phyloP scores from a whole-genome alignment of 441 rosid genomes.

The Breynia disticha region DNA sequence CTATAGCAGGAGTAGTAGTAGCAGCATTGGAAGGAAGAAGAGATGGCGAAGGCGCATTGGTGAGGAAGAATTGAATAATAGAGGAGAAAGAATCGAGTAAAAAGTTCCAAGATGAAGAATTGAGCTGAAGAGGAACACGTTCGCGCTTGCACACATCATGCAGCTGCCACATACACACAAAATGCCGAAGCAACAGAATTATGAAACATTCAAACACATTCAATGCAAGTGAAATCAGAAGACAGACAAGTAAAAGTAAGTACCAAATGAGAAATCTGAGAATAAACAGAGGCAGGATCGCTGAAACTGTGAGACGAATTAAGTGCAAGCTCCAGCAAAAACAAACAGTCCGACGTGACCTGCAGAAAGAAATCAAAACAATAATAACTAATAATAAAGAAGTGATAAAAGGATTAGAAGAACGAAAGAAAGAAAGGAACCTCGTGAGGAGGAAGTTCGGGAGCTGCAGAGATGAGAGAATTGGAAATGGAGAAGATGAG shows the following conservation, averaged over 20 bases:
- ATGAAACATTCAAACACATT: too few relatives aligned
- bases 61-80: conserved; percentile 38
- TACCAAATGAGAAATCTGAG: conserved; percentile 40
- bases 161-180: conserved; percentile 26
- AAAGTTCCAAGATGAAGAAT: conserved; percentile 42
- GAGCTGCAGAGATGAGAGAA: conserved; percentile 44
- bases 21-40: conserved; percentile 22
- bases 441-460: conserved; percentile 64
- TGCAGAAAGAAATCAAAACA: conserved; percentile 7
- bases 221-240: too few relatives aligned
- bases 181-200: too few relatives aligned
- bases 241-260: background rate
- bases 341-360: conserved; percentile 42
- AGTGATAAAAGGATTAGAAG: background rate
- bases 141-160: conserved; percentile 32
- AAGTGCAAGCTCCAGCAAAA: conserved; percentile 48
- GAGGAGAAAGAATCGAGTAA: conserved; percentile 38
- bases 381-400: background rate
- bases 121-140: conserved; percentile 44
- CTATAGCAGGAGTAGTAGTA: conserved; percentile 26
- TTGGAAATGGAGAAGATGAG: conserved; percentile 51
- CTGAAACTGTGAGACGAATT: conserved; percentile 23
- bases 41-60: conserved; percentile 20
- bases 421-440: conserved; percentile 15
- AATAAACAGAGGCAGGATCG: conserved; percentile 15